These are phyloP conservation scores for Thielaviopsis punctulata DNA, from an alignment of 2,329 filamentous ascomycete genomes.

Conservation along the genomic window DNA sequence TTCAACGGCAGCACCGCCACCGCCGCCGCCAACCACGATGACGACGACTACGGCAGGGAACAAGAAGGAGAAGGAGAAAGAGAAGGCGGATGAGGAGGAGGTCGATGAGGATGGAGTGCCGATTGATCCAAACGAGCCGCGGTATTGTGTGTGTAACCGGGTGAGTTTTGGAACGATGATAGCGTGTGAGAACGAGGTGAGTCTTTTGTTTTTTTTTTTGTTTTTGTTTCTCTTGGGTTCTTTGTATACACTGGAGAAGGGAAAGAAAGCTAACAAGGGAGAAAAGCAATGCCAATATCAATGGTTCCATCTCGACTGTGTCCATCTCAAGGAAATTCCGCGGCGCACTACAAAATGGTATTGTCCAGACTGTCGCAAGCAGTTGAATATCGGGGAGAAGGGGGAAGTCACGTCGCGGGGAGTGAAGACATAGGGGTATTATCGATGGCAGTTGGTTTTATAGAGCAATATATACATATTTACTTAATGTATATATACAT, in stretches of 20 bases:
- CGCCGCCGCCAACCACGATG: constrained; percentile 24
- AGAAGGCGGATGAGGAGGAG: constrained; percentile 33
- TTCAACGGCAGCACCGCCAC: constrained; percentile 18
- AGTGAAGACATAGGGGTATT: constrained; percentile 24
- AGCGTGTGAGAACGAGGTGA: constrained; percentile 64
- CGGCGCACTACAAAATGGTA: constrained; percentile 68
- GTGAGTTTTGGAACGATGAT: constrained; percentile 77
- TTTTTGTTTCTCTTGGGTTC: not conserved
- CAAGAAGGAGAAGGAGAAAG: constrained; percentile 32
- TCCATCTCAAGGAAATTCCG: constrained; percentile 50
- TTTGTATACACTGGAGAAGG: not conserved
- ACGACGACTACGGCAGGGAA: constrained; percentile 21
- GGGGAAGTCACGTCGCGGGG: constrained; percentile 45
- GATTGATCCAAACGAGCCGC: constrained; percentile 58
- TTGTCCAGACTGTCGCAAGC: constrained; percentile 55
- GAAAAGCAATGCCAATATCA: constrained; percentile 53
- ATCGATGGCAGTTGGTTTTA: not conserved
- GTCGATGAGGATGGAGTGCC: constrained; percentile 50
- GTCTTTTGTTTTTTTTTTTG: constrained; percentile 18
- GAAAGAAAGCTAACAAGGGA: constrained; percentile 13
- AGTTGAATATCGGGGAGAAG: constrained; percentile 44
- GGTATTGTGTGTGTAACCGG: constrained; percentile 63
- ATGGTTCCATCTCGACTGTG: constrained; percentile 73
- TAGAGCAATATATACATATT: too few species aligned
- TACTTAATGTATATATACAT: not conserved